A percentile compares a stretch with the other conserved stretches of the same genome.
Evolutionary conservation across 2,329 filamentous ascomycete genomes (phyloP).

Genomic region (Phaeoacremonium minimum): DNA sequence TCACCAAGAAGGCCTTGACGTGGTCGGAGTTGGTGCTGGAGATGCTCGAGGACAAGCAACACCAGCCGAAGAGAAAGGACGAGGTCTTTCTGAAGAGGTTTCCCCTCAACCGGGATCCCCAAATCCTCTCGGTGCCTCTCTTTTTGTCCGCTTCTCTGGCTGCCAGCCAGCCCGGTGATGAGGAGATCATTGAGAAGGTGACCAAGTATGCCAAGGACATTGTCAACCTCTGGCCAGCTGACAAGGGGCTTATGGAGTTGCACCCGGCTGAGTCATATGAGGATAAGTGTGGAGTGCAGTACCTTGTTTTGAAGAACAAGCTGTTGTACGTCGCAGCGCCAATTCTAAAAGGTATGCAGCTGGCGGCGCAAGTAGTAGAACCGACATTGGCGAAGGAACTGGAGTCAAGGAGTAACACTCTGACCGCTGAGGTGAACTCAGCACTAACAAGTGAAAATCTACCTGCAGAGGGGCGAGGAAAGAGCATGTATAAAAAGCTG

Average conservation of each 20-base stretch:
- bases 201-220: conserved; percentile 30
- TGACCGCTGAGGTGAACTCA: conserved; percentile 30
- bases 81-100: conserved; percentile 9
- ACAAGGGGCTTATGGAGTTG: conserved; percentile 27
- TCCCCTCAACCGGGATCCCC: conserved; percentile 35
- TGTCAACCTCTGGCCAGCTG: conserved; percentile 34
- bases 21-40: conserved; percentile 45
- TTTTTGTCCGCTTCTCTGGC: conserved; percentile 37
- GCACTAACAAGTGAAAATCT: no score
- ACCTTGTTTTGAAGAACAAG: conserved; percentile 26
- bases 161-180: conserved; percentile 21
- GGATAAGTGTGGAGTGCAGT: conserved; percentile 18
- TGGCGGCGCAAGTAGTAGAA: conserved; percentile 36
- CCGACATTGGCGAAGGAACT: conserved; percentile 30
- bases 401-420: conserved; percentile 28
- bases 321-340: conserved; percentile 29
- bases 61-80: conserved; percentile 19
- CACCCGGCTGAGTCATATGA: conserved; percentile 27
- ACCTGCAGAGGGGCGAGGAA: conserved; percentile 11
- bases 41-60: conserved; percentile 38
- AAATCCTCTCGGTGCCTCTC: conserved; percentile 34
- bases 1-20: conserved; percentile 36
- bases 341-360: conserved; percentile 37
- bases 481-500: conserved; percentile 23
- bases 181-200: conserved; percentile 27